Base-by-base conservation (phyloP, 495 filamentous ascomycete genomes). In the Talaromyces trachyspermus region DNA sequence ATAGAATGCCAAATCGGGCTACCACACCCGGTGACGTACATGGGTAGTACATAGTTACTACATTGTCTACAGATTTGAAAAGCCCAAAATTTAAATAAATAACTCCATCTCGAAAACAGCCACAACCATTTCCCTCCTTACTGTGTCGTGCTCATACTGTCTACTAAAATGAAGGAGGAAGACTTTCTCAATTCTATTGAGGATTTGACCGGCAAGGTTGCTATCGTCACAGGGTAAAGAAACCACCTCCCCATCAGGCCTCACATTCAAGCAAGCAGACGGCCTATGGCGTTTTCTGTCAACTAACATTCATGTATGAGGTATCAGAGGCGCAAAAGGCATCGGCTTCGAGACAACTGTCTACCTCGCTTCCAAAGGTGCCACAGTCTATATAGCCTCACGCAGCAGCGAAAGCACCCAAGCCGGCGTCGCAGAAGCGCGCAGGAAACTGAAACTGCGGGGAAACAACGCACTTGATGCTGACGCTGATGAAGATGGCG, bases 271-370 rank as follows among this genome's bases (percentile, higher is more conserved):
- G n/a, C n/a, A n/a, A n/a, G n/a, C n/a, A n/a, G n/a, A n/a, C n/a
- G n/a, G n/a, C n/a, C n/a, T n/a, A n/a, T n/a, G n/a, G n/a, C n/a
- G n/a, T n/a, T n/a, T n/a, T n/a, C n/a, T n/a, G n/a, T n/a, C n/a
- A n/a, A 24, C 40, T 52, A 48, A 29, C 41, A 15, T 27, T 14
- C 2, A 12, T 18, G 5, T 14, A 11, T 47, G 11, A 17, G 10
- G 6, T 10, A 1, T n/a, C n/a, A 56, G 54, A 20, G 56, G 51
- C 9, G 52, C 53, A 40, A 54, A 51, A 18, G 51, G 50, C 2
- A 58, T 59, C 29, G 56, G 56, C 20, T 45, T 59, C 5, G 36
- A 58, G 18, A 55, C 55, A 27, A 56, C 36, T 2, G 23, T 49
- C 18, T 45, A 49, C 12, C 32, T 59, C 4, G 51, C 54, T 8